Percentiles rank a stretch among this genome's conserved stretches.
phyloP scores from a whole-genome alignment of 1,139 yeast genomes.

The Wickerhamomyces sp. region DNA sequence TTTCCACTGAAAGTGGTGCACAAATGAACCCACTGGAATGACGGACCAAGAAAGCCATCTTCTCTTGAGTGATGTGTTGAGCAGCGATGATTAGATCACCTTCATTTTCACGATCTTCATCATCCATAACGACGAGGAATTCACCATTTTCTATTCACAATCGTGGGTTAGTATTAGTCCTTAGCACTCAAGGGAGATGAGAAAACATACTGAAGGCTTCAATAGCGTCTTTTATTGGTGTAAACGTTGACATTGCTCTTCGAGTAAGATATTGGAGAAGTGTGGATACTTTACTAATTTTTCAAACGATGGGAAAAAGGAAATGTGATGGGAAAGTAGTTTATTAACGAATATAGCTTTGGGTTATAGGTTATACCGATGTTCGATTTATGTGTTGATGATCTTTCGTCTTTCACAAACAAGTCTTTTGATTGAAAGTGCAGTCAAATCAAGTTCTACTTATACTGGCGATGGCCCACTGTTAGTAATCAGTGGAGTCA shows the following conservation, averaged over 20 bases:
- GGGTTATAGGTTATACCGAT: too few relatives aligned
- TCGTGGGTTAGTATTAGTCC: too few relatives aligned
- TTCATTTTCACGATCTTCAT: slow-evolving; percentile 93
- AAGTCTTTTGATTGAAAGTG: too few relatives aligned
- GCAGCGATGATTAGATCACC: slow-evolving; percentile 97
- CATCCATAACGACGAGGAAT: slow-evolving; percentile 92
- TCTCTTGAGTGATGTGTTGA: slow-evolving; percentile 66
- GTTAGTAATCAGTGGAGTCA: too few relatives aligned
- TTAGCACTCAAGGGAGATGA: not conserved
- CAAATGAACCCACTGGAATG: slow-evolving; percentile 92
- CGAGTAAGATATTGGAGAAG: not conserved
- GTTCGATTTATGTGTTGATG: too few relatives aligned
- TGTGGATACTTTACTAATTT: not conserved
- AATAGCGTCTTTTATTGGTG: slow-evolving; percentile 67
- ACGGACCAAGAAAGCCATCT: slow-evolving; percentile 93
- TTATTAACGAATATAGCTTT: too few relatives aligned
- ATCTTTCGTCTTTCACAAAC: too few relatives aligned
- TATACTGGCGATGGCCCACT: too few relatives aligned
- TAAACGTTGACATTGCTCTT: slow-evolving; percentile 30
- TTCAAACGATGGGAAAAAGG: too few relatives aligned
- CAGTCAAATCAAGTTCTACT: too few relatives aligned
- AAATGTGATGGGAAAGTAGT: too few relatives aligned
- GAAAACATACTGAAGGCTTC: slow-evolving; percentile 54
- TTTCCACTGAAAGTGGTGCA: slow-evolving; percentile 72
- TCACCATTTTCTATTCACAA: slow-evolving; percentile 71